phyloP scores from a whole-genome alignment of 2,329 filamentous ascomycete species.

The Fusarium pilosicola region DNA sequence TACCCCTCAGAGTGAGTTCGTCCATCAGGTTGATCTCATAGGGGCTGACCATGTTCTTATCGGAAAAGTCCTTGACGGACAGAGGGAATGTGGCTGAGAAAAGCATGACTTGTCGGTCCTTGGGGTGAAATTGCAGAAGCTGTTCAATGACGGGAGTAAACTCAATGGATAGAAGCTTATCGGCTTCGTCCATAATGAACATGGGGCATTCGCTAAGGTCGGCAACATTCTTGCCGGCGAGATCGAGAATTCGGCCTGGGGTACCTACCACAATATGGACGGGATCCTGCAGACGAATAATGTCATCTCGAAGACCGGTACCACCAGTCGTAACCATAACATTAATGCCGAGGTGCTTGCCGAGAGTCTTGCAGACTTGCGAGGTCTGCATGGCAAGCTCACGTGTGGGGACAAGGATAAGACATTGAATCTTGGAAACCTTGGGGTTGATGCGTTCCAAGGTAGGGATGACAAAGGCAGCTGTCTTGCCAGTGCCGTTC shows the following conservation, averaged over 20 bases:
- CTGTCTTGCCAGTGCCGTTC: constrained; percentile 98
- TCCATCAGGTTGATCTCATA: constrained; percentile 99
- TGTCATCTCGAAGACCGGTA: constrained; percentile 94
- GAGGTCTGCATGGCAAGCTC: constrained; percentile 98
- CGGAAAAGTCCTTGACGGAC: constrained; percentile 96
- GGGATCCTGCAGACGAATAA: constrained; percentile 90
- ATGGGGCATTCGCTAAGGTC: constrained; percentile 96
- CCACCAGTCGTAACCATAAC: constrained; percentile 99
- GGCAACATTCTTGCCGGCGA: constrained; percentile 95
- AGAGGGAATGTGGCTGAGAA: constrained; percentile 98
- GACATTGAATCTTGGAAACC: constrained; percentile 92
- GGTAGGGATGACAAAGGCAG: constrained; percentile 95
- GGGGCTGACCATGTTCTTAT: constrained; percentile 95
- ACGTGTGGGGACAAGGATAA: constrained; percentile 95
- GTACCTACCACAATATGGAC: constrained; percentile 99
- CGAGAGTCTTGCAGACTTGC: constrained; percentile 97
- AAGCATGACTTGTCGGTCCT: constrained; percentile 98
- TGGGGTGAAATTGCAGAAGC: constrained; percentile 92
- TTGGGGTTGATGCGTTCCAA: constrained; percentile 97
- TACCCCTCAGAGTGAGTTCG: constrained; percentile 95
- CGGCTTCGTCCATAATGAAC: constrained; percentile 99
- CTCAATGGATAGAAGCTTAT: constrained; percentile 95
- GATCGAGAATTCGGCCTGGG: constrained; percentile 92
- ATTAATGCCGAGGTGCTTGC: constrained; percentile 96
- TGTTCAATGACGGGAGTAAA: constrained; percentile 99